Base-by-base conservation (phyloP, 2,329 filamentous ascomycete species). In the Sporothrix brunneoviolacea region DNA sequence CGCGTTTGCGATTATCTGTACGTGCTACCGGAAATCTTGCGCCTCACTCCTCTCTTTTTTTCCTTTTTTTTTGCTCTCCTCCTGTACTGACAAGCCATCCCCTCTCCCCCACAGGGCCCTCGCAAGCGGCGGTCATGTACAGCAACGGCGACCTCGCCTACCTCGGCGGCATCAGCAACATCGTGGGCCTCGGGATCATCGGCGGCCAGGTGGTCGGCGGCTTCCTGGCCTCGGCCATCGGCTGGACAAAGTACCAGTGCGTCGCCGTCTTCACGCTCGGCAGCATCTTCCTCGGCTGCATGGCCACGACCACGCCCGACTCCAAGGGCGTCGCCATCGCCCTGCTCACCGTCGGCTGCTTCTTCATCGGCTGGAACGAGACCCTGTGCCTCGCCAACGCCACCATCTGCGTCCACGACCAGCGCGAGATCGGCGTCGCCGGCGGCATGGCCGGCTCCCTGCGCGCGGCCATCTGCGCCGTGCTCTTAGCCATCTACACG, bases 301-400 rank as follows among this genome's bases (percentile, higher is more conserved):
- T 52, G 47, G 46, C 53, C 41, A 24, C 24, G 10, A 37, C 19
- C 33, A 52, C 45, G 12, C 58, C 58, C 3, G 55, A 62, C 50
- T 63, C 59, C 39, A 51, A 51, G 19, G 44, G 22, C 5, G 55
- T 50, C 1, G 51, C 54, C 9, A 54, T 57, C 12, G 58, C 54
- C 10, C 52, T 64, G n/a, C 50, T 64, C 35, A 51, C 54, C 36
- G 16, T 64, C 18, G 60, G 58, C 13, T 56, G 53, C 42, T 57
- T 62, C 48, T 62, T 58, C 46, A 58, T 64, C 28, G 63, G 63
- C 18, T 65, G 61, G 61, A 58, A 58, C 44, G 64, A 65, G 48
- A 50, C 52, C 30, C 45, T 63, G 22, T 55, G 54, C 40, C 56
- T 64, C 21, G 46, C 59, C 12, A 59, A 58, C 40, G 44, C 55